Base-by-base conservation (phyloP, 768 basidiomycete species). In the Grammothele lineata region DNA sequence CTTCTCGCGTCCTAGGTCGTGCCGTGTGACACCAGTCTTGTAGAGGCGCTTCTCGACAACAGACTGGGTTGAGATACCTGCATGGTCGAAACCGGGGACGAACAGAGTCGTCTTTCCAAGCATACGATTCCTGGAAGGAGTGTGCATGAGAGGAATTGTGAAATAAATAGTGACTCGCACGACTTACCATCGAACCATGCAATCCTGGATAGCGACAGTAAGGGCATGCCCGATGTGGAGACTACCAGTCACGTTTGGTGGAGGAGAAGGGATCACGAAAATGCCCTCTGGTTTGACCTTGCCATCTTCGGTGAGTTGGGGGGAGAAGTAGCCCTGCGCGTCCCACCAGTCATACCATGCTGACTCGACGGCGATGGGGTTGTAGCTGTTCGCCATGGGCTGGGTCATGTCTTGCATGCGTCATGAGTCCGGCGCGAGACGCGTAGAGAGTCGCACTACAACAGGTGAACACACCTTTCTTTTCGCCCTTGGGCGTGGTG, bases 331-430 rank as follows among this genome's bases (percentile, higher is more conserved):
- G 4, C 92, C 94, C 59, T 92, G 77, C 3, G 81, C 77, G 30
- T 81, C 73, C 95, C 95, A 97, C 96, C 96, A 98, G 58, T 95
- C 92, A 58, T 98, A 98, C 92, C 96, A 97, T 2, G 92, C 85
- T 0, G 93, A 75, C 62, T 98, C 95, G 48, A 98, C 87, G 26
- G 89, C 88, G 54, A 89, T 85, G 7, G 96, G 95, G 64, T 98
- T 93, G 70, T 98, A 99, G 3, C 88, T 90, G n/a, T 78, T 74
- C 1, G 88, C 78, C 88, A 99, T 95, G 3, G 91, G 84, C 50
- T 82, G 74, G 2, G 87, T 77, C 46, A 96, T 72, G 68, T 97
- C 95, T 53, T 95, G 51, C 9, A 37, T n/a, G n/a, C n/a, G n/a
- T n/a, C n/a, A n/a, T n/a, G n/a, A n/a, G n/a, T n/a, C n/a, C n/a